Evolutionary conservation across 2,329 filamentous ascomycete species (phyloP), one percentile per base, ranked within the genome.

Genomic region (Chaetomium olivaceum): DNA sequence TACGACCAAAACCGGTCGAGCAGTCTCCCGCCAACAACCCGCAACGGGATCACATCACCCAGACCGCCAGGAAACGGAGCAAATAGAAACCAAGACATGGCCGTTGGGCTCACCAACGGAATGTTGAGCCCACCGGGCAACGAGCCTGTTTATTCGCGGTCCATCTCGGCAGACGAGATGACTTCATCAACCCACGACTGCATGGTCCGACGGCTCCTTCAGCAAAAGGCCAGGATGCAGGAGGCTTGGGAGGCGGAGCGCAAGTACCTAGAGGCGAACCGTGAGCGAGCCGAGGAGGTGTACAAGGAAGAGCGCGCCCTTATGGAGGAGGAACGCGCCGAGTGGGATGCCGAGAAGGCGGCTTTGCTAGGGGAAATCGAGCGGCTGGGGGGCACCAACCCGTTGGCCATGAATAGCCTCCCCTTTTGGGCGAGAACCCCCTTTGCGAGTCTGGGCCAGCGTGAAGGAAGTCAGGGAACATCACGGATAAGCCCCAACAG

Each of bases 171-270:
- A 11, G 75, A 77, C 54, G 61, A 71, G 9, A 62, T 70, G 27
- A 69, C 72, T 46, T 63, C 69, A 4, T 64, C 73, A 58, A 72
- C 74, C 19, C 75, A 77, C 2, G 67, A 72, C 29, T 76, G 77
- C 50, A 75, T 79, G 31, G 75, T 82, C 31, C 78, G 77, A 48
- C 77, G 78, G 4, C 74, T 81, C 14, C 71, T 78, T 27, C 77
- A 79, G 66, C 81, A 82, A 68, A 80, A 80, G 68, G 71, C 74
- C 36, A 71, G 77, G 31, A 80, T 81, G 50, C 76, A 80, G 27
- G 82, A 83, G 65, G 82, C 80, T 23, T 85, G 83, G 82, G 82
- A 83, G 70, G 80, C 81, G 11, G 83, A 86, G 72, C 80, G 83
- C 39, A 81, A 80, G 58, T 80, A 85, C 63, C 76, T 86, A 63